Evolutionary conservation across 805 yeast species (phyloP).

Genomic region (Candida rishiriensis): DNA sequence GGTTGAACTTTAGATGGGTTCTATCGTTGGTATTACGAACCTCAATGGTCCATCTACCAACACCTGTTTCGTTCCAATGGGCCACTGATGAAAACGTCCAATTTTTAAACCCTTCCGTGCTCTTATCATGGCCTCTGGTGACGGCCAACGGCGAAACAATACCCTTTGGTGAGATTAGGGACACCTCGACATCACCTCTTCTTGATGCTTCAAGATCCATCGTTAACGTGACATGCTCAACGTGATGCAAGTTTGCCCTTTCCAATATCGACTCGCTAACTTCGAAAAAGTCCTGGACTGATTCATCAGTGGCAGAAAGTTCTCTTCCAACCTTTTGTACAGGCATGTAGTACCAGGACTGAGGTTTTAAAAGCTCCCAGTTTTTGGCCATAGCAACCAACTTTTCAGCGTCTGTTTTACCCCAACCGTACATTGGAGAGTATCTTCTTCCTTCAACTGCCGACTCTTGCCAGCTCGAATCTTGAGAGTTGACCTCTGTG

Average conservation of each 20-base stretch:
- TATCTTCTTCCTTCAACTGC: slow-evolving; percentile 60
- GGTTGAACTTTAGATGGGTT: slow-evolving; percentile 40
- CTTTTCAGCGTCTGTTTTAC: slow-evolving; percentile 77
- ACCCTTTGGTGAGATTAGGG: slow-evolving; percentile 72
- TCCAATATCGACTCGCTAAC: slow-evolving; percentile 47
- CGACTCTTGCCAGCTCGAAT: slow-evolving; percentile 71
- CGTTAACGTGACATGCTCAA: slow-evolving; percentile 85
- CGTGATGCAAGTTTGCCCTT: slow-evolving; percentile 54
- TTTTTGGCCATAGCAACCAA: slow-evolving; percentile 75
- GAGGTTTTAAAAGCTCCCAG: slow-evolving; percentile 79
- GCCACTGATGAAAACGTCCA: slow-evolving; percentile 99
- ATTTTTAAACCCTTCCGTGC: slow-evolving; percentile 54
- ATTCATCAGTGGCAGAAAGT: slow-evolving; percentile 15
- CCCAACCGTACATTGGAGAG: slow-evolving; percentile 89
- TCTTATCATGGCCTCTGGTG: slow-evolving; percentile 54
- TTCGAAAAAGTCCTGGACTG: slow-evolving; percentile 34
- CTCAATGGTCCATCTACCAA: slow-evolving; percentile 77
- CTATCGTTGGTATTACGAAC: slow-evolving; percentile 45
- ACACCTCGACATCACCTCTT: slow-evolving; percentile 68
- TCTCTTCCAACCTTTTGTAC: slow-evolving; percentile 31
- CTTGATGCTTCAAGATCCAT: slow-evolving; percentile 60
- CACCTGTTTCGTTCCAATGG: slow-evolving; percentile 87
- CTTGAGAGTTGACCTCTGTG: slow-evolving; percentile 58
- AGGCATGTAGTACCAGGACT: slow-evolving; percentile 68
- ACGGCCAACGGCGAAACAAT: slow-evolving; percentile 70